Percentiles rank a stretch among this genome's conserved stretches.
These are phyloP conservation scores for Hypomontagnella submonticulosa DNA, from an alignment of 495 filamentous ascomycete genomes.

Conservation along the genomic window DNA sequence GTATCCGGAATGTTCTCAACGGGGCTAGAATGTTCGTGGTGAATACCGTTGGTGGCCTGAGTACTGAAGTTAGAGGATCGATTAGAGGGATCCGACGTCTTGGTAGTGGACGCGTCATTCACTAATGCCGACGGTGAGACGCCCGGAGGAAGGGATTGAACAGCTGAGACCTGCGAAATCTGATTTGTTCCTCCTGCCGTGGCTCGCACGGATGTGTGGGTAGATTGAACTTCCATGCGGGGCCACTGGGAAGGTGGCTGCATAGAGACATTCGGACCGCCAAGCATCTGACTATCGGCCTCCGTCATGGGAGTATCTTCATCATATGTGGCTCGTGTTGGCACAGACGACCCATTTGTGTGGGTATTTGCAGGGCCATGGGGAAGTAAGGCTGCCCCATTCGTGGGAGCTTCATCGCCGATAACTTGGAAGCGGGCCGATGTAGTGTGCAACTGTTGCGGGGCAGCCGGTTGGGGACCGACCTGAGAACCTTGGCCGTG, in stretches of 20 bases:
- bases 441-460: slow-evolving; percentile 59
- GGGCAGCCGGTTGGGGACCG: slow-evolving; percentile 63
- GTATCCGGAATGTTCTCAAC: slow-evolving; percentile 67
- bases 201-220: slow-evolving; percentile 47
- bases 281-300: slow-evolving; percentile 62
- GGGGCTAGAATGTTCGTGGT: slow-evolving; percentile 49
- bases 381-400: slow-evolving; percentile 62
- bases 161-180: slow-evolving; percentile 73
- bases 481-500: slow-evolving; percentile 48
- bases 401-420: slow-evolving; percentile 61
- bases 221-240: slow-evolving; percentile 36
- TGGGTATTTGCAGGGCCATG: slow-evolving; percentile 73
- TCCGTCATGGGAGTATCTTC: slow-evolving; percentile 70
- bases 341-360: slow-evolving; percentile 76
- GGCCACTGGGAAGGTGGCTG: slow-evolving; percentile 50
- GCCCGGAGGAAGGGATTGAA: slow-evolving; percentile 79
- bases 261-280: slow-evolving; percentile 48
- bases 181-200: slow-evolving; percentile 54
- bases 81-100: slow-evolving; percentile 74
- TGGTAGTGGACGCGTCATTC: slow-evolving; percentile 91
- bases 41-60: slow-evolving; percentile 68
- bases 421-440: slow-evolving; percentile 59
- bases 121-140: slow-evolving; percentile 79
- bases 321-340: slow-evolving; percentile 59
- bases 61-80: slow-evolving; percentile 67